Percentiles rank a stretch among this genome's conserved stretches.
These are phyloP conservation scores for Arctium lappa DNA, from an alignment of 129 eudicot species.

Conservation along the genomic window DNA sequence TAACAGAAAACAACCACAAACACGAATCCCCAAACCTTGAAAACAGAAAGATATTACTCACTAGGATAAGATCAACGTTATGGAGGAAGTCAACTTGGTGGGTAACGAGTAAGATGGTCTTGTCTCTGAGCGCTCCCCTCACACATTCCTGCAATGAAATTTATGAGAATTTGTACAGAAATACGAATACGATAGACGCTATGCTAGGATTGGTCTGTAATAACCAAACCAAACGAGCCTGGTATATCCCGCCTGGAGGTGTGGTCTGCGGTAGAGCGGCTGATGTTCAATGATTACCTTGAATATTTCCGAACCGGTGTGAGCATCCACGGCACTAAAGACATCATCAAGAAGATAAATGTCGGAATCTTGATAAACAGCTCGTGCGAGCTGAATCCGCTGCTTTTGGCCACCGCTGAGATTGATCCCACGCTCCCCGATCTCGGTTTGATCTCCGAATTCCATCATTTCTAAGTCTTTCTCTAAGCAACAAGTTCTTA, in stretches of 20 bases:
- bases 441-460: slow-evolving; percentile 70
- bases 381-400: slow-evolving; percentile 78
- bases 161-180: neutral
- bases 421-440: slow-evolving; percentile 90
- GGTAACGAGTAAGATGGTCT: slow-evolving; percentile 80
- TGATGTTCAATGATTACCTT: slow-evolving; percentile 35
- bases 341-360: slow-evolving; percentile 81
- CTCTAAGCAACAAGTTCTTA: slow-evolving; percentile 51
- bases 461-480: slow-evolving; percentile 69
- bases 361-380: slow-evolving; percentile 80
- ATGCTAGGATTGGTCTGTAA: no score
- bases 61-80: slow-evolving; percentile 71
- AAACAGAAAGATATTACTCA: slow-evolving; percentile 22
- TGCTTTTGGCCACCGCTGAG: slow-evolving; percentile 96
- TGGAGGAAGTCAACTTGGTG: slow-evolving; percentile 93
- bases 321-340: slow-evolving; percentile 91
- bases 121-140: slow-evolving; percentile 66
- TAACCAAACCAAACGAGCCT: no score
- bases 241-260: no score
- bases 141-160: slow-evolving; percentile 65
- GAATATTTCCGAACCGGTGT: slow-evolving; percentile 77
- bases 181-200: neutral
- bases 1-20: neutral
- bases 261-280: neutral
- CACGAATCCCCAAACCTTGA: neutral